These are phyloP conservation scores for Phytophthora ohioensis DNA, from an alignment of 352 stramenopile genomes.

Conservation along the genomic window DNA sequence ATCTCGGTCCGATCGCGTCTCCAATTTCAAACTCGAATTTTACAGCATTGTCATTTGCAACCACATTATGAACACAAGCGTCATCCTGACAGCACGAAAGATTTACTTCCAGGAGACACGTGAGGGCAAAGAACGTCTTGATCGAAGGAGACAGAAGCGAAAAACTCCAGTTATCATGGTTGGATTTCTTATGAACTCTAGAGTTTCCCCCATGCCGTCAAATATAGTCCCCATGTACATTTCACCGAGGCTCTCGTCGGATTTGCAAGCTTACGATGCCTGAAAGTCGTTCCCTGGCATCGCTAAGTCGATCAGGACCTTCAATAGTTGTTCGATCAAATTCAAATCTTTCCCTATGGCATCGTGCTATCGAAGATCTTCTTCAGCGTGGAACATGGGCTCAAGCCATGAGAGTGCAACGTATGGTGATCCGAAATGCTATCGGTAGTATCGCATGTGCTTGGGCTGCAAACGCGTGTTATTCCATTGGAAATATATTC, in stretches of 20 bases:
- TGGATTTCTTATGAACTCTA: constrained; percentile 13
- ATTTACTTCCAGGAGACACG: constrained; percentile 39
- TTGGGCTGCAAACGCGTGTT: constrained; percentile 38
- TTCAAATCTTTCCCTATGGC: constrained; percentile 26
- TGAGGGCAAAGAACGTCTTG: constrained; percentile 24
- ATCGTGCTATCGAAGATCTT: constrained; percentile 20
- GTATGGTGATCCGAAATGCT: constrained; percentile 36
- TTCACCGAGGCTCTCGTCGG: constrained; percentile 1
- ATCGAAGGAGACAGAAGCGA: constrained; percentile 21
- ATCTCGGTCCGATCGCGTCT: constrained; percentile 1
- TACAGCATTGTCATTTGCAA: constrained; percentile 36
- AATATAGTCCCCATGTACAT: constrained; percentile 21
- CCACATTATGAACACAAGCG: constrained; percentile 30
- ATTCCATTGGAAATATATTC: constrained; percentile 40
- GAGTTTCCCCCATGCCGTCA: constrained; percentile 14
- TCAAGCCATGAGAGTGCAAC: constrained; percentile 30
- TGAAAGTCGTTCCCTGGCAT: constrained; percentile 5
- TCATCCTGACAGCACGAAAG: constrained; percentile 22
- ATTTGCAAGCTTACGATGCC: constrained; percentile 7
- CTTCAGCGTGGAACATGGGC: constrained; percentile 28
- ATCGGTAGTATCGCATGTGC: constrained; percentile 34
- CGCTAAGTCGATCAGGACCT: background rate
- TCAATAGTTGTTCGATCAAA: background rate
- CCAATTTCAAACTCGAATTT: constrained; percentile 42
- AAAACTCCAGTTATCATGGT: constrained; percentile 22